Conservation (phyloP, 495 filamentous ascomycete genomes). For the Wilcoxina mikolae region DNA sequence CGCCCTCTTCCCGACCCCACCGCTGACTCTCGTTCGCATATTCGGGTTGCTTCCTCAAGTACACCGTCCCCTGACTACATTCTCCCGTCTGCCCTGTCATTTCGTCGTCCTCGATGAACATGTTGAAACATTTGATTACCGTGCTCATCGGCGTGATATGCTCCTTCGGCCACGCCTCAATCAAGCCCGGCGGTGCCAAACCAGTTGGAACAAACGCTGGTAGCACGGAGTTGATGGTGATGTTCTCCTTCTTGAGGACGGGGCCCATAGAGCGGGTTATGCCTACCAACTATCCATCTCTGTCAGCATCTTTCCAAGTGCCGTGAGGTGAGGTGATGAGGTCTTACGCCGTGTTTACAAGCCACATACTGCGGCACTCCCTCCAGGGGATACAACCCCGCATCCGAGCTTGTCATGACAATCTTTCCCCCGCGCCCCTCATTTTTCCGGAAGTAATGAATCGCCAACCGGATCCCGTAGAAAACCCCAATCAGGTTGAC, state of each 20-base stretch:
- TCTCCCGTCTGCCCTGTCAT: slow-evolving; percentile 22
- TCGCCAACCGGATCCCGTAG: slow-evolving; percentile 35
- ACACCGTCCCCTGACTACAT: slow-evolving; percentile 15
- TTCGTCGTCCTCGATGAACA: slow-evolving; percentile 10
- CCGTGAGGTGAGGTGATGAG: not conserved
- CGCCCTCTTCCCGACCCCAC: not conserved
- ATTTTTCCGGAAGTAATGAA: slow-evolving; percentile 32
- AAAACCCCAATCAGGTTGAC: slow-evolving; percentile 32
- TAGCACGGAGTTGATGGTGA: slow-evolving; percentile 33
- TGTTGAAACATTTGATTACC: slow-evolving; percentile 29
- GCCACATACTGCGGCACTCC: slow-evolving; percentile 30
- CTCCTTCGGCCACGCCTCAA: slow-evolving; percentile 30
- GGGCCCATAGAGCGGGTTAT: slow-evolving; percentile 25
- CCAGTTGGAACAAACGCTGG: slow-evolving; percentile 31
- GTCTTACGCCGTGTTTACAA: slow-evolving; percentile 25
- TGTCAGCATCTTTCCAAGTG: not conserved
- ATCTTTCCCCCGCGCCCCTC: slow-evolving; percentile 14
- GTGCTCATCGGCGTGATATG: slow-evolving; percentile 34
- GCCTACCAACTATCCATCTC: slow-evolving; percentile 21
- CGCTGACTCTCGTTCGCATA: slow-evolving; percentile 12
- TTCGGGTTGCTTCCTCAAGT: slow-evolving; percentile 15
- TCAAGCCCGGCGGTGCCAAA: slow-evolving; percentile 29
- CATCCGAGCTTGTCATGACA: slow-evolving; percentile 25
- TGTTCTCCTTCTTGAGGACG: slow-evolving; percentile 25
- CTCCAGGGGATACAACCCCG: slow-evolving; percentile 26